Evolutionary conservation across 345 rosid species (phyloP), one percentile per base, ranked within the genome.

Genomic region (Arabidopsis arenosa): DNA sequence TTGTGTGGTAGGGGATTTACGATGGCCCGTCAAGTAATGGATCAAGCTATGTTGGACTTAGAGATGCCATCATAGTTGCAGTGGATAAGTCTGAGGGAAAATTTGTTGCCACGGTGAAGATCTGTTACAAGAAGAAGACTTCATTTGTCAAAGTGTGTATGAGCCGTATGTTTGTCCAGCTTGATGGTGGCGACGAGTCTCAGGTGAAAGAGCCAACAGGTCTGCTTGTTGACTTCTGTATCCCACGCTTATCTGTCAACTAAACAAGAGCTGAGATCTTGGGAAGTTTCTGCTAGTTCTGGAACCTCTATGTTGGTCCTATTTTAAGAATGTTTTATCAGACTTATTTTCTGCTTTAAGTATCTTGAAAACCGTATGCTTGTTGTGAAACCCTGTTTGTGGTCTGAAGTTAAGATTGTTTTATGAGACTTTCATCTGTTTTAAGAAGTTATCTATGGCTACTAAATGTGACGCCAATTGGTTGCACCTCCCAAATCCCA

Each of bases 11-110:
- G 67, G 79, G 73, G 5, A 2, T 75, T 37, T 66, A 66, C 58
- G 5, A 9, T 2, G 79, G 55, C 9, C 61, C 45, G 4, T 30
- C 68, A 59, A n/a, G 54, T 75, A 0, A 6, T 30, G 73, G 26
- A 30, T 4, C 51, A 15, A 0, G 68, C 62, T 75, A 75, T 68
- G 73, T 75, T 59, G 68, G 79, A 11, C 74, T 75, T 30, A 49
- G 68, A 30, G 73, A 75, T 7, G 61, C 8, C 36, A 51, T 73
- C 0, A 3, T 73, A 3, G 9, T 17, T 63, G 41, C 0, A 17
- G 1, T 1, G 13, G 12, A 43, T 5, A 0, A 0, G n/a, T 11
- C 4, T 0, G 30, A 64, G 8, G 77, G 30, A 23, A 15, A 45
- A 4, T 5, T 8, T 10, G 39, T 35, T 15, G 72, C 23, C 13